A percentile compares a stretch with the other conserved stretches of the same genome.
These are phyloP conservation scores for Evernia prunastri DNA, from an alignment of 495 filamentous ascomycete genomes.

Conservation along the genomic window DNA sequence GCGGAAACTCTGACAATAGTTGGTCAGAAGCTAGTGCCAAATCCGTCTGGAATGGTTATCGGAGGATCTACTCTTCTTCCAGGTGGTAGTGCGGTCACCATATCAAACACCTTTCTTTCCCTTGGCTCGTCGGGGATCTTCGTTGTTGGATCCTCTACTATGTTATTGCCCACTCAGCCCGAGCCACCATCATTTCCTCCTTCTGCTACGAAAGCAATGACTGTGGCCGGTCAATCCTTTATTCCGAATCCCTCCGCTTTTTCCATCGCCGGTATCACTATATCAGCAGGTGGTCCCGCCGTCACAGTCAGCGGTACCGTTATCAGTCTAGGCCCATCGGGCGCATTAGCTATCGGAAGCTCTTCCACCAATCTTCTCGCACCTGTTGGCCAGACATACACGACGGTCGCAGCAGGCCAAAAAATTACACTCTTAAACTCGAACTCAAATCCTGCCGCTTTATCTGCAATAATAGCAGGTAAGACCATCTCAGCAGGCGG, in stretches of 20 bases:
- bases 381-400: no score
- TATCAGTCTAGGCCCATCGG: conserved; percentile 8
- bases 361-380: not conserved
- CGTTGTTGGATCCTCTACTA: not conserved
- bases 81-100: conserved; percentile 21
- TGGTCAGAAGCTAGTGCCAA: not conserved
- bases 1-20: not conserved
- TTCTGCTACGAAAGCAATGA: not conserved
- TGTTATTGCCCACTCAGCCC: not conserved
- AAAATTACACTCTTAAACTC: conserved; percentile 4
- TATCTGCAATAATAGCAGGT: conserved; percentile 8
- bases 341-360: conserved; percentile 3
- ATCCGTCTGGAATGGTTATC: conserved; percentile 11
- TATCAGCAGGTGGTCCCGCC: conserved; percentile 13
- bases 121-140: conserved; percentile 1
- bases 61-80: conserved; percentile 18
- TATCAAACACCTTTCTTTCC: conserved; percentile 16
- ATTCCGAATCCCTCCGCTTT: conserved; percentile 15
- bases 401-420: conserved; percentile 7
- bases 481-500: conserved; percentile 15
- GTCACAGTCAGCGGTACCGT: conserved; percentile 12
- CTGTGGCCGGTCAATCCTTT: conserved; percentile 12
- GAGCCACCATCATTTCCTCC: not conserved
- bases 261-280: conserved; percentile 8
- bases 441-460: conserved; percentile 7